Conservation (phyloP, 2,329 filamentous ascomycete species). For the Pleoardoris graminearum region DNA sequence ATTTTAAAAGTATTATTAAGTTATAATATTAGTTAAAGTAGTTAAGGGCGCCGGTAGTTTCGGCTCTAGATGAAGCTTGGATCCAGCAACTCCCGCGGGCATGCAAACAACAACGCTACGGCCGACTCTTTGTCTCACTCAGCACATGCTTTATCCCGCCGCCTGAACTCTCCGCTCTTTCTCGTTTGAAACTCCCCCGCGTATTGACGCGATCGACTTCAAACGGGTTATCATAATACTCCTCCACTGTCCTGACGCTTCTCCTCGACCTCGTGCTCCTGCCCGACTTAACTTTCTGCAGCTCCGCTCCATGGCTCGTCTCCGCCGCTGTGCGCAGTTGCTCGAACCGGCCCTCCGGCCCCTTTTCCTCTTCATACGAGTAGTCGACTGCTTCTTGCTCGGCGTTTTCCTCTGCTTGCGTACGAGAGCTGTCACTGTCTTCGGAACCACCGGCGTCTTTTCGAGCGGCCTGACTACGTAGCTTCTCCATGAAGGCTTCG, state of each 20-base stretch:
- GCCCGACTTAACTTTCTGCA: conserved; percentile 37
- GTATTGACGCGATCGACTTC: conserved; percentile 55
- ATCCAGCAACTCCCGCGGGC: too few relatives aligned
- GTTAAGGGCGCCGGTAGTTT: too few relatives aligned
- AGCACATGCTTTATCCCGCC: not conserved
- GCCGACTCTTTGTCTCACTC: conserved; percentile 12
- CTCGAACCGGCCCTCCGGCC: conserved; percentile 35
- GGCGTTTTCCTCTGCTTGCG: conserved; percentile 37
- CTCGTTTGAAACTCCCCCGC: conserved; percentile 47
- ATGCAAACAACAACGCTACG: too few relatives aligned
- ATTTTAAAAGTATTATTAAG: too few relatives aligned
- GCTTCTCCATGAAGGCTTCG: conserved; percentile 59
- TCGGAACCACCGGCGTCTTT: conserved; percentile 13
- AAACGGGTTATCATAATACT: conserved; percentile 52
- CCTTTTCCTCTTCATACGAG: conserved; percentile 26
- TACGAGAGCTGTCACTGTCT: conserved; percentile 29
- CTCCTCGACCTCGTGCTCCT: conserved; percentile 31
- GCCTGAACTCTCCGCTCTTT: conserved; percentile 23
- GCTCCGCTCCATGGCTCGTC: conserved; percentile 22
- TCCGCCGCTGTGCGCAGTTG: conserved; percentile 46
- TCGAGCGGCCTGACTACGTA: conserved; percentile 43
- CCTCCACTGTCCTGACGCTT: conserved; percentile 26
- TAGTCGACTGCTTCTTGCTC: conserved; percentile 23
- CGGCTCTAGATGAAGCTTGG: too few relatives aligned
- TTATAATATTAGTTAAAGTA: too few relatives aligned